Evolutionary conservation across 441 rosid species (phyloP).

Genomic region (Croton laevigatus): DNA sequence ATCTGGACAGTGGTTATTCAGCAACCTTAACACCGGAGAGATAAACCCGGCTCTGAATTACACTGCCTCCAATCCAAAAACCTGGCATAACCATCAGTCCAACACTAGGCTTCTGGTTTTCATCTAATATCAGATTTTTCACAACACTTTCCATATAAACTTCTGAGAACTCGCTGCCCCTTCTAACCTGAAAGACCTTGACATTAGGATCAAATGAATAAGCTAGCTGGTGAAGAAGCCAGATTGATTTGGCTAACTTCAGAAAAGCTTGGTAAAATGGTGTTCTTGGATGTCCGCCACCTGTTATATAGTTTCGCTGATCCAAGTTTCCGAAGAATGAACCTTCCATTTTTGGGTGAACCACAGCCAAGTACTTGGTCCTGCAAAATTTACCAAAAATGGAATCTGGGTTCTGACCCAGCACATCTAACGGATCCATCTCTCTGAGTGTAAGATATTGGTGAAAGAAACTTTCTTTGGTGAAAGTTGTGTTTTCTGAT

Average conservation of each 20-base stretch:
- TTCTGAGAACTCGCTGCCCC: conserved; percentile 77
- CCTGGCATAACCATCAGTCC: conserved; percentile 97
- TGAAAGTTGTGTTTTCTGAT: conserved; percentile 35
- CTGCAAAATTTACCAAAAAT: conserved; percentile 72
- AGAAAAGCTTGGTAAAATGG: conserved; percentile 89
- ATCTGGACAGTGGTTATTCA: conserved; percentile 36
- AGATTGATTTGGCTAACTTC: conserved; percentile 77
- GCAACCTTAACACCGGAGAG: conserved; percentile 76
- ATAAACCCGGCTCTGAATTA: conserved; percentile 81
- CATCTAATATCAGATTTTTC: conserved; percentile 60
- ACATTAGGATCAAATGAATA: conserved; percentile 76
- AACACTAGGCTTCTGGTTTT: conserved; percentile 54
- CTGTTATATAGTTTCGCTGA: conserved; percentile 68
- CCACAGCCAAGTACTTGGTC: conserved; percentile 68
- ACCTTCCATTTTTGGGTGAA: conserved; percentile 96
- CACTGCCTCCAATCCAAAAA: conserved; percentile 70
- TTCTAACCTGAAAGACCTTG: conserved; percentile 74
- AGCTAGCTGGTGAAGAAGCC: conserved; percentile 93
- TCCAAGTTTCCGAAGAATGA: conserved; percentile 92
- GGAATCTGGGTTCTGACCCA: conserved; percentile 83
- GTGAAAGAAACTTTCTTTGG: conserved; percentile 73
- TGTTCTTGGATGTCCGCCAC: conserved; percentile 94
- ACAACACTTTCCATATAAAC: conserved; percentile 86
- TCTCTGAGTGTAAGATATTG: conserved; percentile 74
- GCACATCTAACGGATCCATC: conserved; percentile 75